Evolutionary conservation across 2,329 filamentous ascomycete species (phyloP), one percentile per base, ranked within the genome.

Genomic region (Bertia moriformis): DNA sequence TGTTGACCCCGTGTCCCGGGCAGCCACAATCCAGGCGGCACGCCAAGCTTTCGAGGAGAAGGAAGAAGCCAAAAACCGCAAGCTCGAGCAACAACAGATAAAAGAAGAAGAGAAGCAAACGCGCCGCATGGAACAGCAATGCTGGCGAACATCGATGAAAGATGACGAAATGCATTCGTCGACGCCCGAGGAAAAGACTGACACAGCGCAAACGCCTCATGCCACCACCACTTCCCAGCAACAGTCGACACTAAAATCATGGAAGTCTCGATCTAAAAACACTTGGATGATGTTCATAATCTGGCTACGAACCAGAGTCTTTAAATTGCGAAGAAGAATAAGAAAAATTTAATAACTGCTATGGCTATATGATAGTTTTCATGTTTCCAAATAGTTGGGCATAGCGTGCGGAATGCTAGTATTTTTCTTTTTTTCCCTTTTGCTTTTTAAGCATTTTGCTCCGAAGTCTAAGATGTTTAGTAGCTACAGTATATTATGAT

Each of bases 11-110:
- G 15, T 35, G 7, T 35, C 32, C 17, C 32, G 32, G 7, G 32
- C 32, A 7, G 32, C 32, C 32, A 35, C 32, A 10, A 17, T 35
- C 17, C 32, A 35, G 17, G 32, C 32, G 7, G 32, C 32, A 17
- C 32, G 32, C 7, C 32, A 35, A 35, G 32, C 32, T 7, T 35
- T 35, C 17, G 32, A 35, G 32, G 32, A 35, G 15, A 35, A 35
- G 17, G 32, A 35, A 35, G 32, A 7, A 12, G 32, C 32, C 10
- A 35, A 35, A 35, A 18, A 7, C 7, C 32, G 32, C 32, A 10
- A 17, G 32, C 15, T 35, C 15, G 32, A 35, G 15, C 7, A 35
- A 15, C 32, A 35, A 15, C 32, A 35, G 32, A 7, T 35, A 15
- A 35, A 18, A 18, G 10, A 7, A 10, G 32, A 35, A 17, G 32